phyloP scores from a whole-genome alignment of 2,329 filamentous ascomycete species.

The Falciphora oryzae region DNA sequence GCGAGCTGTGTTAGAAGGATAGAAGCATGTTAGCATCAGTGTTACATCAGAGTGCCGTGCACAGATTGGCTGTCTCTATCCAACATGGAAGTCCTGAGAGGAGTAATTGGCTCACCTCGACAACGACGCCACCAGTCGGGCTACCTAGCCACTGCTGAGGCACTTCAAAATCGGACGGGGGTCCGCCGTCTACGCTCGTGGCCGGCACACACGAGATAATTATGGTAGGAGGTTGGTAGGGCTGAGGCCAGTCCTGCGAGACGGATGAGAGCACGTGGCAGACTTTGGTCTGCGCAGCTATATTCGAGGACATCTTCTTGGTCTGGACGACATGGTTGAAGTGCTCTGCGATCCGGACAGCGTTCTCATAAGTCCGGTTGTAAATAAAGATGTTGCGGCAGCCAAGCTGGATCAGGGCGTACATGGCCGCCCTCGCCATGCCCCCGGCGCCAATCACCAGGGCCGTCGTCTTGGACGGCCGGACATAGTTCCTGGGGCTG shows the following conservation, averaged over 20 bases:
- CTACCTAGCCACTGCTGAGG: constrained; percentile 64
- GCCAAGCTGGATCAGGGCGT: constrained; percentile 66
- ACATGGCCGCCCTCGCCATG: constrained; percentile 69
- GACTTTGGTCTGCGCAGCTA: constrained; percentile 23
- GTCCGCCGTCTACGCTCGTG: constrained; percentile 52
- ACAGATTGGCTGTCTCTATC: background rate
- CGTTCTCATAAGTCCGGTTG: constrained; percentile 59
- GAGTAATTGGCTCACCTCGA: constrained; percentile 41
- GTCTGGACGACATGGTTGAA: constrained; percentile 51
- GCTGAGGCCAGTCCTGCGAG: constrained; percentile 57
- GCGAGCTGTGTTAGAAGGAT: constrained; percentile 39
- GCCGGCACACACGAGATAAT: constrained; percentile 68
- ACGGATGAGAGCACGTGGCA: constrained; percentile 52
- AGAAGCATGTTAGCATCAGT: background rate
- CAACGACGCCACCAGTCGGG: constrained; percentile 65
- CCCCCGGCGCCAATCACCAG: constrained; percentile 60
- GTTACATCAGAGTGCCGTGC: background rate
- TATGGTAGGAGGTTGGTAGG: constrained; percentile 60
- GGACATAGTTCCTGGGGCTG: constrained; percentile 59
- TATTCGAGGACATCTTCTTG: constrained; percentile 19
- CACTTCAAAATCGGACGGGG: constrained; percentile 63
- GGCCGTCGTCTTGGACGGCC: constrained; percentile 44
- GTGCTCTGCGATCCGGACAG: constrained; percentile 57
- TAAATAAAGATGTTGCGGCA: constrained; percentile 67
- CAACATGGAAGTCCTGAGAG: background rate